phyloP scores from a whole-genome alignment of 2,329 filamentous ascomycete species.

The Claviceps spartinae region DNA sequence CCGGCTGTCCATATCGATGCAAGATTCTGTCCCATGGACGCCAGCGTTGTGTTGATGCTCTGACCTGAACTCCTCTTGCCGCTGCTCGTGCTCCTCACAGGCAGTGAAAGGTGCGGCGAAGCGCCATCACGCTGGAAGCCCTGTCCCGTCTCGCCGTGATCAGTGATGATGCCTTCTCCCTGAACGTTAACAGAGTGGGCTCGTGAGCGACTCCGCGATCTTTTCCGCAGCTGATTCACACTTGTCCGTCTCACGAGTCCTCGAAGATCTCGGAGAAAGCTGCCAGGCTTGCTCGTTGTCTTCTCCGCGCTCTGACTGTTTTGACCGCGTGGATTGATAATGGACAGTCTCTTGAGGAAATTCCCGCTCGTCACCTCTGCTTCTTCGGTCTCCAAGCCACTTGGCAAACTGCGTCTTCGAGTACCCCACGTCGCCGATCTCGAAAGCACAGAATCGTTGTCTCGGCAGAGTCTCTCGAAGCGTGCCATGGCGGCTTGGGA shows the following conservation, averaged over 20 bases:
- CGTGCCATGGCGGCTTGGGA: conserved; percentile 40
- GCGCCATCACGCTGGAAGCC: conserved; percentile 30
- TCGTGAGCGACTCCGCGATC: conserved; percentile 24
- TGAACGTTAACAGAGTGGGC: conserved; percentile 11
- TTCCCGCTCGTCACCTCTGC: conserved; percentile 45
- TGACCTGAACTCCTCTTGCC: conserved; percentile 34
- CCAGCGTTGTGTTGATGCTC: conserved; percentile 45
- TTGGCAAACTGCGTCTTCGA: conserved; percentile 49
- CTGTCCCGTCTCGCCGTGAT: conserved; percentile 12
- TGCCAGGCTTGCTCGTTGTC: conserved; percentile 32
- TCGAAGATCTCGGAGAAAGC: conserved; percentile 34
- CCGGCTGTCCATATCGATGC: conserved; percentile 41
- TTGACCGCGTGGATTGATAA: conserved; percentile 32
- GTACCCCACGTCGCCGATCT: conserved; percentile 59
- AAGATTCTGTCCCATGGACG: conserved; percentile 39
- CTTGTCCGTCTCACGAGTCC: conserved; percentile 38
- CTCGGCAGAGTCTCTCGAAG: conserved; percentile 37
- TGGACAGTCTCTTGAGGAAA: conserved; percentile 48
- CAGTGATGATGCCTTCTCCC: conserved; percentile 16
- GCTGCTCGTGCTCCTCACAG: conserved; percentile 38
- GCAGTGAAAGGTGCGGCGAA: conserved; percentile 31
- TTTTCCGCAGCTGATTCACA: conserved; percentile 29
- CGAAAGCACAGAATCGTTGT: conserved; percentile 46
- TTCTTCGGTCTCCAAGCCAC: conserved; percentile 36
- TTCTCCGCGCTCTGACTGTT: conserved; percentile 13